Evolutionary conservation across 1,284 basidiomycete genomes (phyloP), one percentile per base, ranked within the genome.

Genomic region (Irpex sp.): DNA sequence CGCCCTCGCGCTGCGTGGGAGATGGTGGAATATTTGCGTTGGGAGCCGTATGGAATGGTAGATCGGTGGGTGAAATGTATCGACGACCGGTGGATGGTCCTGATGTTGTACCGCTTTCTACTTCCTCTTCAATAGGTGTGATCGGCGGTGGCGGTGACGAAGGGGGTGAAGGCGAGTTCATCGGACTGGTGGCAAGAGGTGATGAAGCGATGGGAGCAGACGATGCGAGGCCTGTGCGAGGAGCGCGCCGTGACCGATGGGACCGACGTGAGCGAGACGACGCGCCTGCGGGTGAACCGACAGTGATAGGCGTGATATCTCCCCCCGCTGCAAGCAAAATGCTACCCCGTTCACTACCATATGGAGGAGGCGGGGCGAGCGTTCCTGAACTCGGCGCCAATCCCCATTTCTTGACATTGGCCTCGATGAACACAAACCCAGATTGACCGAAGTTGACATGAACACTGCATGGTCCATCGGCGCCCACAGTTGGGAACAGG

Each of bases 341-440:
- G 72, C 93, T 96, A 9, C 96, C 95, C 15, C 94, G 84, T 74
- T 98, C 95, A 68, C 92, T 94, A 19, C 95, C 95, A 74, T 98
- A 98, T 0, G 96, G 94, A 1, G 95, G 95, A 19, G 95, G 95
- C 31, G 95, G 95, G 0, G 96, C 95, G 7, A 98, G 83, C 0
- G 96, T 98, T 49, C 95, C 95, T 15, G 94, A 89, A 76, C 94
- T 97, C 5, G 95, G 95, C 26, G 96, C 95, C 43, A 98, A 78
- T 21, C 95, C 95, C 96, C 95, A 98, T 75, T 97, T 97, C 83
- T 98, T 98, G 64, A 98, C 96, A 73, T 98, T 97, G 37, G 95
- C 95, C 77, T 98, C 95, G 70, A 98, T 97, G 71, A 97, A 98
- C 46, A 98, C 95, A 72, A 98, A 98, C 1, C 95, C 95, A 13